These are phyloP conservation scores for Sphaerulina vaccinii DNA, from an alignment of 2,329 filamentous ascomycete genomes.

Conservation along the genomic window DNA sequence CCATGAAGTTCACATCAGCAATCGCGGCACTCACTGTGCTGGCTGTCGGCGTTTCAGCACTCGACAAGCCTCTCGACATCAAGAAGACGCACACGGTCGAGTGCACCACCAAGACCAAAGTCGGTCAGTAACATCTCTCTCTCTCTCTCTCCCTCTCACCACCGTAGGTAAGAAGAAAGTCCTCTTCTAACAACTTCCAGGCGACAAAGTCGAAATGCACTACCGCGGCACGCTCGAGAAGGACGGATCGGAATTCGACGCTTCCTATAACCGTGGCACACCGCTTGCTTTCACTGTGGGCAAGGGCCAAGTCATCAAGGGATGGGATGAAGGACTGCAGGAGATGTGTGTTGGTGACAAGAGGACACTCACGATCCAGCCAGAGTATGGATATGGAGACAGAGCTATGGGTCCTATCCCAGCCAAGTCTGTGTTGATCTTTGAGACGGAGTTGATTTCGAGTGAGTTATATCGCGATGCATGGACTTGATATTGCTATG, in stretches of 20 bases:
- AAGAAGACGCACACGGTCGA: constrained; percentile 71
- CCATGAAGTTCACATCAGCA: constrained; percentile 47
- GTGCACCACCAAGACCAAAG: constrained; percentile 60
- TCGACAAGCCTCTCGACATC: constrained; percentile 66
- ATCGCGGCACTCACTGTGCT: constrained; percentile 48
- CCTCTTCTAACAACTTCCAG: constrained; percentile 42
- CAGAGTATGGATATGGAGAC: constrained; percentile 75
- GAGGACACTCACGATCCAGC: constrained; percentile 83
- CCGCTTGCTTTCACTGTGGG: constrained; percentile 82
- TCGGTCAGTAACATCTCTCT: constrained; percentile 41
- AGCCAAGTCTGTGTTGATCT: constrained; percentile 77
- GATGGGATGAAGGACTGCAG: constrained; percentile 87
- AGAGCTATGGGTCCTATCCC: constrained; percentile 82
- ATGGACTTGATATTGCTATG: neutral
- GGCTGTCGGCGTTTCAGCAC: constrained; percentile 47
- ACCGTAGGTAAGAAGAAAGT: too few relatives aligned
- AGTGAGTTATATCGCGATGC: constrained; percentile 48
- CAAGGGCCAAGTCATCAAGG: constrained; percentile 85
- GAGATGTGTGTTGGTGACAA: constrained; percentile 98
- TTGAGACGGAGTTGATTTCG: constrained; percentile 84
- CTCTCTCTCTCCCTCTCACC: too few relatives aligned
- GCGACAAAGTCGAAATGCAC: constrained; percentile 82
- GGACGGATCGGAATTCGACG: constrained; percentile 57
- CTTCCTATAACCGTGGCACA: constrained; percentile 69
- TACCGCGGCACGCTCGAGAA: constrained; percentile 78